A percentile compares a stretch with the other conserved stretches of the same genome.
These are phyloP conservation scores for Porodaedalea pini DNA, from an alignment of 1,284 basidiomycete genomes.

Conservation along the genomic window DNA sequence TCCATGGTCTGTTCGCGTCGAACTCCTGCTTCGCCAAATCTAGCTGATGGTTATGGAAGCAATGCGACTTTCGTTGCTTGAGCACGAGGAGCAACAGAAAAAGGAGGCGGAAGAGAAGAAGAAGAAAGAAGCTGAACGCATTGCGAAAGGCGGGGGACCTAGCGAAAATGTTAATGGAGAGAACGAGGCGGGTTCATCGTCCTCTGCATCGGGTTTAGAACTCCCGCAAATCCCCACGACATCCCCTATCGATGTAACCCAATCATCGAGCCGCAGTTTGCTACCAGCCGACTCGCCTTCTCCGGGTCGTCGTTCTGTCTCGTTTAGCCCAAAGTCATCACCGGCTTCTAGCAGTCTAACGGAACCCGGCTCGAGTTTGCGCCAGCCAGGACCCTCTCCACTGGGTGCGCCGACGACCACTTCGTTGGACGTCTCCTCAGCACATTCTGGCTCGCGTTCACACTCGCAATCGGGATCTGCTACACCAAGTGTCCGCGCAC, in stretches of 20 bases:
- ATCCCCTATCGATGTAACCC: slow-evolving; percentile 13
- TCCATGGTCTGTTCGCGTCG: neutral
- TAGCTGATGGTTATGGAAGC: slow-evolving; percentile 99
- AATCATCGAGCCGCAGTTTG: neutral
- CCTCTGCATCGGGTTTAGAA: slow-evolving; percentile 6
- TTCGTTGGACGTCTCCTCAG: neutral
- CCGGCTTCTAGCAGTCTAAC: neutral
- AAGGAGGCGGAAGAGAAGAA: slow-evolving; percentile 60
- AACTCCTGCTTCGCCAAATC: slow-evolving; percentile 20
- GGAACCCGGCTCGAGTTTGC: neutral
- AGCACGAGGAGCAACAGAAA: slow-evolving; percentile 81
- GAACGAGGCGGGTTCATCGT: slow-evolving; percentile 9
- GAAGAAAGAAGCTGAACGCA: slow-evolving; percentile 43
- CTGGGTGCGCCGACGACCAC: neutral
- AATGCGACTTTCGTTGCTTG: slow-evolving; percentile 91
- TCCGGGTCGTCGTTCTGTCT: neutral
- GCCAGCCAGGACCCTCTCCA: slow-evolving; percentile 3
- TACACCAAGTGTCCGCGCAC: slow-evolving; percentile 4
- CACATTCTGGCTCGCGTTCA: slow-evolving; percentile 5
- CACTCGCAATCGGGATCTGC: slow-evolving; percentile 11
- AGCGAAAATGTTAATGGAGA: neutral
- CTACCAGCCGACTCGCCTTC: neutral
- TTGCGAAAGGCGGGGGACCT: slow-evolving; percentile 22
- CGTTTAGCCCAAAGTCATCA: slow-evolving; percentile 3
- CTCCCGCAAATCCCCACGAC: slow-evolving; percentile 16